Evolutionary conservation across 768 basidiomycete species (phyloP).

Genomic region (Suillus alpinus): DNA sequence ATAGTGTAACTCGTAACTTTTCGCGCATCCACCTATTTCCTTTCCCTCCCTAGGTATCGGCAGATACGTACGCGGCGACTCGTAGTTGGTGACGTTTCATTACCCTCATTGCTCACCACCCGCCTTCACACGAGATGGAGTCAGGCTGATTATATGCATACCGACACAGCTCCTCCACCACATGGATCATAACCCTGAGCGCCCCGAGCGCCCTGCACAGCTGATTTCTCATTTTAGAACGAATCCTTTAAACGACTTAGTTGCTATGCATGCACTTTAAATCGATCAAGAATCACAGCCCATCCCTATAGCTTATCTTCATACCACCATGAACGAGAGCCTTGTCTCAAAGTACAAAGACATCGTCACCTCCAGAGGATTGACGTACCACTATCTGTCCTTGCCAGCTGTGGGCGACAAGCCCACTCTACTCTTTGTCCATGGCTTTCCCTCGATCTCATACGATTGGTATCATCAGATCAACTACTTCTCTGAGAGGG

Average conservation of each 20-base stretch:
- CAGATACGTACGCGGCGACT: no score
- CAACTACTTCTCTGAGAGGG: constrained; percentile 34
- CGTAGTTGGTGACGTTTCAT: no score
- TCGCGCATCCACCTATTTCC: no score
- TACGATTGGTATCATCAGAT: constrained; percentile 43
- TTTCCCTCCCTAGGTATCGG: no score
- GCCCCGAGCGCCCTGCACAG: neutral
- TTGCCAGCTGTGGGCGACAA: constrained; percentile 23
- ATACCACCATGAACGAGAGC: constrained; percentile 20
- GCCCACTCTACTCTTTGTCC: constrained; percentile 41
- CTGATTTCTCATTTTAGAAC: neutral
- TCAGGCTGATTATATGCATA: neutral
- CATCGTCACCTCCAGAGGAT: constrained; percentile 27
- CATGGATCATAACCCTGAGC: neutral
- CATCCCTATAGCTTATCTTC: neutral
- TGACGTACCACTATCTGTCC: constrained; percentile 37
- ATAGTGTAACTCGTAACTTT: no score
- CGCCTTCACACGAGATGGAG: neutral
- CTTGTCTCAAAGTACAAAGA: constrained; percentile 31
- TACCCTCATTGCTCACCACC: no score
- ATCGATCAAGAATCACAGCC: neutral
- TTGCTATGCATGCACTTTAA: neutral
- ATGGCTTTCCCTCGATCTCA: constrained; percentile 44
- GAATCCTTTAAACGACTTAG: neutral
- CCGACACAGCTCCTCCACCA: neutral